phyloP scores from a whole-genome alignment of 2,329 filamentous ascomycete species.

The Sporothrix dimorphospora region DNA sequence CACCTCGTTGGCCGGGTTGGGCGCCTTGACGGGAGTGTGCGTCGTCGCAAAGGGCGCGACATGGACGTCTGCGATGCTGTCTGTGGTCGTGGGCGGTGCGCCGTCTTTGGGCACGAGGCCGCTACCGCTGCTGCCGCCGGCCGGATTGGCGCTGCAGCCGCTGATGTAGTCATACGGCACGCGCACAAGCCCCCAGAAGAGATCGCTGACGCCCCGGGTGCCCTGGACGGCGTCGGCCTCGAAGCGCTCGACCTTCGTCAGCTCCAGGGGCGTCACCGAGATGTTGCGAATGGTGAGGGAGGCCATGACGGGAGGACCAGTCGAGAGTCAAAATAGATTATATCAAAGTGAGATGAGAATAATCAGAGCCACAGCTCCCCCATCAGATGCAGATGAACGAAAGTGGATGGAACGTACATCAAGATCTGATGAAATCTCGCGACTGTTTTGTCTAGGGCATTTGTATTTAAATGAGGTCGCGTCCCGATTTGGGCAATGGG shows the following conservation, averaged over 20 bases:
- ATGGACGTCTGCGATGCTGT: slow-evolving; percentile 61
- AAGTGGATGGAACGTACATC: neutral
- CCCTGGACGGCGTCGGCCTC: slow-evolving; percentile 52
- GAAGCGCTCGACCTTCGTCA: slow-evolving; percentile 75
- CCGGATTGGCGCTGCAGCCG: slow-evolving; percentile 36
- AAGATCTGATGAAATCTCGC: neutral
- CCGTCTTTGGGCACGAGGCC: slow-evolving; percentile 31
- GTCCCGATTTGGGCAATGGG: neutral
- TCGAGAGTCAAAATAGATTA: neutral
- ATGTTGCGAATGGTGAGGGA: slow-evolving; percentile 79
- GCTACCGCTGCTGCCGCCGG: slow-evolving; percentile 27
- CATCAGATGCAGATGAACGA: neutral
- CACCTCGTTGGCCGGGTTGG: slow-evolving; percentile 64
- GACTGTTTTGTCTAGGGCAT: neutral
- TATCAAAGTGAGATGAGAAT: neutral
- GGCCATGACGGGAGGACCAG: slow-evolving; percentile 45
- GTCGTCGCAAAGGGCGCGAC: slow-evolving; percentile 70
- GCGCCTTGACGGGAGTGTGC: slow-evolving; percentile 63
- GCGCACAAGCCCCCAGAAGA: slow-evolving; percentile 40
- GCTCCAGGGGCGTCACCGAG: slow-evolving; percentile 70
- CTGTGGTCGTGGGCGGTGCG: slow-evolving; percentile 43
- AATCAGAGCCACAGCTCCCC: neutral
- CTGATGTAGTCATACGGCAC: slow-evolving; percentile 3
- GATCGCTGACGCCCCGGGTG: slow-evolving; percentile 48
- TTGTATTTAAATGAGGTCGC: slow-evolving; percentile 4